Evolutionary conservation across 176 grass and related monocot species (phyloP).

Genomic region (Saccharum officinarum): DNA sequence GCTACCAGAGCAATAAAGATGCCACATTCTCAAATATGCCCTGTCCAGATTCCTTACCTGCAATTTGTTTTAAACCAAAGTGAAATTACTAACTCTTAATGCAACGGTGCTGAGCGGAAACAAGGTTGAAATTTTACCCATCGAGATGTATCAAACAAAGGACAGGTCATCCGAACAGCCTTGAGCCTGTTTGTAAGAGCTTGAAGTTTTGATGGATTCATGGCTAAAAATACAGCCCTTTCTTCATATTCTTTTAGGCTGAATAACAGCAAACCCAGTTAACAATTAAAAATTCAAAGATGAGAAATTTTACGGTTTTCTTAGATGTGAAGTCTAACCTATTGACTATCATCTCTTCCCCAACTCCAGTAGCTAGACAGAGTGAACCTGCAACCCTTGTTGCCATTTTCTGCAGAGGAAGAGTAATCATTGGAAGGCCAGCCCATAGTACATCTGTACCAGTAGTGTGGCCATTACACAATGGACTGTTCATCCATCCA

Average conservation of each 20-base stretch:
- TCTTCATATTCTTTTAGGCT: slow-evolving; percentile 8
- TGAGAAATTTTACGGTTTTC: background rate
- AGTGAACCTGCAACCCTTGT: slow-evolving; percentile 16
- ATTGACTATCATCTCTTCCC: background rate
- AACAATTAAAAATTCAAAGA: background rate
- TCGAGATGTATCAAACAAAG: slow-evolving; percentile 21
- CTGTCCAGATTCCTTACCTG: slow-evolving; percentile 9
- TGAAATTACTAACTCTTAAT: background rate
- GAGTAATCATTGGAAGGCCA: slow-evolving; percentile 1
- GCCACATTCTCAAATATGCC: slow-evolving; percentile 11
- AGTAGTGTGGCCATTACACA: slow-evolving; percentile 20
- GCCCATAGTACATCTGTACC: slow-evolving; percentile 7
- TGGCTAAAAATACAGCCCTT: background rate
- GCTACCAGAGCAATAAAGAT: background rate
- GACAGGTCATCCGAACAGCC: slow-evolving; percentile 1
- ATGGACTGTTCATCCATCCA: background rate
- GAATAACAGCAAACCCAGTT: background rate
- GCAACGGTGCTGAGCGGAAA: background rate
- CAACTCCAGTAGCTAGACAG: background rate
- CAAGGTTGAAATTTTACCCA: background rate
- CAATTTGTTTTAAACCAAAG: background rate
- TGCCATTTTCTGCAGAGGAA: slow-evolving; percentile 12
- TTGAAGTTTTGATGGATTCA: background rate
- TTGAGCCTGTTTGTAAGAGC: background rate
- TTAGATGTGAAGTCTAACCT: background rate